Percentiles rank a stretch among this genome's conserved stretches.
These are phyloP conservation scores for Fusarium concolor DNA, from an alignment of 2,329 filamentous ascomycete species.

Conservation along the genomic window DNA sequence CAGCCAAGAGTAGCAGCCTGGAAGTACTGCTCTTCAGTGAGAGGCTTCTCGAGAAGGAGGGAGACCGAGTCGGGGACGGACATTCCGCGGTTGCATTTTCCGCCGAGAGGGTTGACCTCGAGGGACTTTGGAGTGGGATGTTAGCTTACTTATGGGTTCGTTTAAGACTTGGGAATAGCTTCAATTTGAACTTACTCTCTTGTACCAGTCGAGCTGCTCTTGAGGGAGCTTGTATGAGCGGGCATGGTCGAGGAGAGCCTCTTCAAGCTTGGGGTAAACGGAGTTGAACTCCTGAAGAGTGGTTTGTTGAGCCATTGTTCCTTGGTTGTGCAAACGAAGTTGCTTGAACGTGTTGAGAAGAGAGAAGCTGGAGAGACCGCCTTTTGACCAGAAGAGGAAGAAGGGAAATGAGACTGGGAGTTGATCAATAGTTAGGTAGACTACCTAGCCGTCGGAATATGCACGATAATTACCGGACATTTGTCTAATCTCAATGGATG, in stretches of 20 bases:
- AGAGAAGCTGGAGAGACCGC: conserved; percentile 15
- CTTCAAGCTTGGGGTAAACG: conserved; percentile 86
- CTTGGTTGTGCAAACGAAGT: conserved; percentile 2
- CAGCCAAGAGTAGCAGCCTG: conserved; percentile 89
- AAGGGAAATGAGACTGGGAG: conserved; percentile 16
- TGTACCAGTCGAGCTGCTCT: conserved; percentile 86
- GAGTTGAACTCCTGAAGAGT: conserved; percentile 89
- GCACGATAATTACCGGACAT: conserved; percentile 43
- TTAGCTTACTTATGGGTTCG: neutral
- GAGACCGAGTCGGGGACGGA: conserved; percentile 93
- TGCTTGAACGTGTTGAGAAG: neutral
- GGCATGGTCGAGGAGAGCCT: conserved; percentile 83
- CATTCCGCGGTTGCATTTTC: conserved; percentile 99
- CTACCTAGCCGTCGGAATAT: conserved; percentile 10
- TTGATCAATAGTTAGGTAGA: conserved; percentile 6
- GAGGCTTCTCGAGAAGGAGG: conserved; percentile 76
- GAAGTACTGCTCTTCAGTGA: conserved; percentile 88
- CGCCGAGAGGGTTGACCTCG: conserved; percentile 87
- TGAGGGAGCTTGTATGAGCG: conserved; percentile 85
- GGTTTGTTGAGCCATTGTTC: conserved; percentile 74
- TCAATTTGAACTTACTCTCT: conserved; percentile 68
- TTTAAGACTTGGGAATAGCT: neutral
- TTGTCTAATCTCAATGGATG: conserved; percentile 1
- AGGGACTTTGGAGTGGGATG: conserved; percentile 63
- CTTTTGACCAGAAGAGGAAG: conserved; percentile 15